Evolutionary conservation across 805 yeast genomes (phyloP), one percentile per base, ranked within the genome.

Genomic region (Ogataea ganodermae): DNA sequence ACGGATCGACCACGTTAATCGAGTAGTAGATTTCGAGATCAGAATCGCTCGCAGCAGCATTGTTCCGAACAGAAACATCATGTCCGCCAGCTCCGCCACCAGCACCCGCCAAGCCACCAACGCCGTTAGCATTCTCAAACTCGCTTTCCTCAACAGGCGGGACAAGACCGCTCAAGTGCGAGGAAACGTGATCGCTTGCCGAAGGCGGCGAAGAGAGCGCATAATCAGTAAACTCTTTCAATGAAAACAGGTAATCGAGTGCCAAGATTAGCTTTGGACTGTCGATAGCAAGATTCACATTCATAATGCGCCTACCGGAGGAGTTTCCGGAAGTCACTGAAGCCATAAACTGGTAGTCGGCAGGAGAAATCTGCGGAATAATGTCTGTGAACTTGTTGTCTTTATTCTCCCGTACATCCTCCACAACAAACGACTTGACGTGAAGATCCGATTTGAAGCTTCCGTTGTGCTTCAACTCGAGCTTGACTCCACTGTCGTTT

Each of bases 201-300:
- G 40, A 9, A 23, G 20, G 31, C 2, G 40, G 20, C 2, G 40
- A n/a, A 6, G 20, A 36, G 12, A 77, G 53, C 0, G 81, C 87
- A 36, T 70, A 71, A 46, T 78, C 83, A n/a, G 72, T 63, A 61
- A 84, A 91, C 0, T 70, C 61, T 53, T 86, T 86, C 55, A 94
- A 59, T 1, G 94, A 88, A 65, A 91, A 79, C 28, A 92, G 60
- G 64, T 89, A 91, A 61, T 91, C 98, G 55, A 94, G 69, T 0
- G 97, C 97, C 23, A 94, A 63, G 41, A 94, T 82, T 9, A 86
- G 76, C 48, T 78, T 79, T 0, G 97, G 97, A 51, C 84, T 86
- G 50, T 89, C 96, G 9, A 92, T 76, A 0, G 89, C 80, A 4
- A 86, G 60, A 59, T 83, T 75, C 2, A 78, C 61, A 17, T 79